These are phyloP conservation scores for Annulohypoxylon truncatum DNA, from an alignment of 2,329 filamentous ascomycete species.

Conservation along the genomic window DNA sequence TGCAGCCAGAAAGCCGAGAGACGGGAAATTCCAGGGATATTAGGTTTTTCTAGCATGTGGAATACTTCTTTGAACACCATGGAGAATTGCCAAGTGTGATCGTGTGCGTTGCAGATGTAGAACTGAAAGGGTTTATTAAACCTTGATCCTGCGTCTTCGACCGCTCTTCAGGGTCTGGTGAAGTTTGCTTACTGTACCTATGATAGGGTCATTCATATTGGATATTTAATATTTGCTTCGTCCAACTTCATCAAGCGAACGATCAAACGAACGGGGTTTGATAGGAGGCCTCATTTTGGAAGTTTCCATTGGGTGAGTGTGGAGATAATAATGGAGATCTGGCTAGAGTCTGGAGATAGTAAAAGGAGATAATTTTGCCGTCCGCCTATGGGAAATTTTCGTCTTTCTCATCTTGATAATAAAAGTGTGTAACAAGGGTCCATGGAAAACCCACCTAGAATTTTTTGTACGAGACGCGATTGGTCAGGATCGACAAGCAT, in stretches of 20 bases:
- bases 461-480: neutral
- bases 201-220: neutral
- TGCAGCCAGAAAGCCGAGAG: neutral
- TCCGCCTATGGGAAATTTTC: conserved; percentile 1
- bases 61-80: neutral
- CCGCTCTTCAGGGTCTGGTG: neutral
- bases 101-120: neutral
- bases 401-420: conserved; percentile 21
- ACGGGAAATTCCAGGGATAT: neutral
- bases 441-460: conserved; percentile 12
- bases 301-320: neutral
- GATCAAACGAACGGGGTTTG: neutral
- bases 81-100: neutral
- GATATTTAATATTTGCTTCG: neutral
- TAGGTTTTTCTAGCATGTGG: neutral
- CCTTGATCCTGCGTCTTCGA: neutral
- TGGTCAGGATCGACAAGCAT: conserved; percentile 11
- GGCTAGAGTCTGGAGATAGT: neutral
- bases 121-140: neutral
- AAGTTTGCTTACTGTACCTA: neutral
- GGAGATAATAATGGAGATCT: conserved; percentile 1
- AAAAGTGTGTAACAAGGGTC: conserved; percentile 22
- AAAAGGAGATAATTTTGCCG: conserved; percentile 1
- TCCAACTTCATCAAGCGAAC: neutral
- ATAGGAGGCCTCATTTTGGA: neutral